These are phyloP conservation scores for Penicillium sp. DNA, from an alignment of 2,329 filamentous ascomycete genomes.

Conservation along the genomic window DNA sequence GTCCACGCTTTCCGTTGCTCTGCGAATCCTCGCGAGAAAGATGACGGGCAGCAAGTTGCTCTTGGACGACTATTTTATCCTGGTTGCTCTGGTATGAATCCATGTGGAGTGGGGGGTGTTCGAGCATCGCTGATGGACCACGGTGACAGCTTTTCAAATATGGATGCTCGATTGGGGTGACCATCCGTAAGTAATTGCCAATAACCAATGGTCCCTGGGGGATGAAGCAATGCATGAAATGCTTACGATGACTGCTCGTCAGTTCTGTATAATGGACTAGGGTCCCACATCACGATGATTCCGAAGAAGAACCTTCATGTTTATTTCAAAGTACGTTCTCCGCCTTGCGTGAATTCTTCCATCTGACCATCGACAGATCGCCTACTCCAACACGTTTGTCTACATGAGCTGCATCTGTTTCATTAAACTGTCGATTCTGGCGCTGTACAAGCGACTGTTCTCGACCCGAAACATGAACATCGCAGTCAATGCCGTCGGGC, in stretches of 20 bases:
- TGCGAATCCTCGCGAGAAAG: slow-evolving; percentile 27
- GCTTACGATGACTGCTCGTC: slow-evolving; percentile 1
- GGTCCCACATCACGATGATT: slow-evolving; percentile 29
- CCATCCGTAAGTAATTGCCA: slow-evolving; percentile 20
- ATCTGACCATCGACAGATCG: too few relatives aligned
- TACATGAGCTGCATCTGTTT: slow-evolving; percentile 26
- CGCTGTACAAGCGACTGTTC: slow-evolving; percentile 31
- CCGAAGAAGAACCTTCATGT: slow-evolving; percentile 22
- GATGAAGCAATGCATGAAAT: neutral
- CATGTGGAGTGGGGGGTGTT: neutral
- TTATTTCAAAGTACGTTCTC: slow-evolving; percentile 24
- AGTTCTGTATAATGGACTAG: slow-evolving; percentile 31
- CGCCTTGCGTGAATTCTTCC: neutral
- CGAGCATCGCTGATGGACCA: neutral
- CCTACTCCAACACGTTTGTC: slow-evolving; percentile 29
- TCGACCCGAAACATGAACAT: slow-evolving; percentile 20
- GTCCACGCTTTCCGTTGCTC: slow-evolving; percentile 25
- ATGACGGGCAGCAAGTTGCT: slow-evolving; percentile 27
- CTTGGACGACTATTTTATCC: slow-evolving; percentile 32
- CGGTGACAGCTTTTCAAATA: slow-evolving; percentile 28
- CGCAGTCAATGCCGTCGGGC: slow-evolving; percentile 20
- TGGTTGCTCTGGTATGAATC: slow-evolving; percentile 27
- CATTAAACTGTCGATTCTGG: slow-evolving; percentile 31
- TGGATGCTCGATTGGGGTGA: slow-evolving; percentile 29
- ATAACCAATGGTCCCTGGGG: too few relatives aligned